A percentile compares a stretch with the other conserved stretches of the same genome.
phyloP scores from a whole-genome alignment of 2,329 filamentous ascomycete species.

The Ophiostoma perfectum region DNA sequence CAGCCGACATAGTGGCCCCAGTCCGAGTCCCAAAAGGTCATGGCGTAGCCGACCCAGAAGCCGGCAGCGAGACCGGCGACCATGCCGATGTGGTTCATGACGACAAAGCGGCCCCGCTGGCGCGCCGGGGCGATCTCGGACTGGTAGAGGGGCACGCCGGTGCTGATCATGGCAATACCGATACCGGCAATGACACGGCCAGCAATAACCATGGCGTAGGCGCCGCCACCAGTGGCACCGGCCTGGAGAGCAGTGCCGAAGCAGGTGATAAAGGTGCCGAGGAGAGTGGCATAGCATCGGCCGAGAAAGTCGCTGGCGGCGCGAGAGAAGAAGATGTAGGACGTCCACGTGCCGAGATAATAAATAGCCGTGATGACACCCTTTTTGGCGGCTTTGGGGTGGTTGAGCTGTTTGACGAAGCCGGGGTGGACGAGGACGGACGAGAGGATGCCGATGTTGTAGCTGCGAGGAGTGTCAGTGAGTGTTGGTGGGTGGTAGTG shows the following conservation, averaged over 20 bases:
- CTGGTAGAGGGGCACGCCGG: constrained; percentile 53
- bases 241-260: constrained; percentile 47
- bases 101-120: constrained; percentile 51
- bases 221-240: constrained; percentile 37
- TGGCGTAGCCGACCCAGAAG: constrained; percentile 53
- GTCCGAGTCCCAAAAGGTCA: constrained; percentile 47
- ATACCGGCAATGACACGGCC: constrained; percentile 49
- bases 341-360: constrained; percentile 52
- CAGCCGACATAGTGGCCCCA: constrained; percentile 46
- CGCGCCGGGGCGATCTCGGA: constrained; percentile 52
- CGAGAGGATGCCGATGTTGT: constrained; percentile 54
- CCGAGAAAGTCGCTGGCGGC: constrained; percentile 47
- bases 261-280: constrained; percentile 43
- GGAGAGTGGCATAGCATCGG: constrained; percentile 46
- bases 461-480: constrained; percentile 34
- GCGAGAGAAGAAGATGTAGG: constrained; percentile 51
- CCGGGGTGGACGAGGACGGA: constrained; percentile 53
- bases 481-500: not conserved
- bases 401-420: constrained; percentile 43
- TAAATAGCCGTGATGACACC: constrained; percentile 53
- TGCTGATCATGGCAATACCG: constrained; percentile 51
- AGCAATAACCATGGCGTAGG: constrained; percentile 44
- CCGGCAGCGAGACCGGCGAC: constrained; percentile 49
- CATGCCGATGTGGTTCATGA: constrained; percentile 56
- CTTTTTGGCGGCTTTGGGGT: constrained; percentile 42